Evolutionary conservation across 2,329 filamentous ascomycete genomes (phyloP).

Genomic region (Talaromyces sp.): DNA sequence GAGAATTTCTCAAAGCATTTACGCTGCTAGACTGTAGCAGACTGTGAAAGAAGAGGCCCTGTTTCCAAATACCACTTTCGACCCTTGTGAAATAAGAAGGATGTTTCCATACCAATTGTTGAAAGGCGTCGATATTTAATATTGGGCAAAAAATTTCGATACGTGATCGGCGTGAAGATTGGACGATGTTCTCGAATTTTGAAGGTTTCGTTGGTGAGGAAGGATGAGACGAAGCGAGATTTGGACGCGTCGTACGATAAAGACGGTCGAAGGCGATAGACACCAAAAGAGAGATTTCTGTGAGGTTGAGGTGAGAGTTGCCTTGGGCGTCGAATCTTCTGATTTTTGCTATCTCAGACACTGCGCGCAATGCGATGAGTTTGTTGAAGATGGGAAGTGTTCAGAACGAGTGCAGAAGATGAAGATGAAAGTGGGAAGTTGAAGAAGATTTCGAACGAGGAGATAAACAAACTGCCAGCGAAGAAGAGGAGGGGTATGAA

Average conservation of each 20-base stretch:
- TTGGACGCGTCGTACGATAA: constrained; percentile 2
- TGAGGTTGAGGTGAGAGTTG: not conserved
- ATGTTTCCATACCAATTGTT: not conserved
- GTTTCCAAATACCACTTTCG: not conserved
- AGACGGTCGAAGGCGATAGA: not conserved
- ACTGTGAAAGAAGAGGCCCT: not conserved
- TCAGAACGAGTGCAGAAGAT: not conserved
- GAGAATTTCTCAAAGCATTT: not conserved
- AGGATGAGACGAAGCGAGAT: not conserved
- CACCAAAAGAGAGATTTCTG: not conserved
- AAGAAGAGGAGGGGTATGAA: not conserved
- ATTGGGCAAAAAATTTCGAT: not conserved
- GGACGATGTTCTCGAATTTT: not conserved
- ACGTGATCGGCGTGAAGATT: not conserved
- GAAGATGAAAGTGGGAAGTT: not conserved
- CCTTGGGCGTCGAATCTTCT: not conserved
- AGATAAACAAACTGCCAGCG: not conserved
- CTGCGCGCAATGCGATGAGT: not conserved
- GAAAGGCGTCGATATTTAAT: not conserved
- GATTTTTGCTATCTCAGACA: constrained; percentile 1
- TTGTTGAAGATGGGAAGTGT: not conserved
- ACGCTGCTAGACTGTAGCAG: not conserved
- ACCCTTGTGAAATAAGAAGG: not conserved
- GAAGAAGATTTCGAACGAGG: not conserved
- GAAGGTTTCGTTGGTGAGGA: not conserved